Conservation (phyloP, 352 stramenopile species). For the Chrysophaeum taylorii region DNA sequence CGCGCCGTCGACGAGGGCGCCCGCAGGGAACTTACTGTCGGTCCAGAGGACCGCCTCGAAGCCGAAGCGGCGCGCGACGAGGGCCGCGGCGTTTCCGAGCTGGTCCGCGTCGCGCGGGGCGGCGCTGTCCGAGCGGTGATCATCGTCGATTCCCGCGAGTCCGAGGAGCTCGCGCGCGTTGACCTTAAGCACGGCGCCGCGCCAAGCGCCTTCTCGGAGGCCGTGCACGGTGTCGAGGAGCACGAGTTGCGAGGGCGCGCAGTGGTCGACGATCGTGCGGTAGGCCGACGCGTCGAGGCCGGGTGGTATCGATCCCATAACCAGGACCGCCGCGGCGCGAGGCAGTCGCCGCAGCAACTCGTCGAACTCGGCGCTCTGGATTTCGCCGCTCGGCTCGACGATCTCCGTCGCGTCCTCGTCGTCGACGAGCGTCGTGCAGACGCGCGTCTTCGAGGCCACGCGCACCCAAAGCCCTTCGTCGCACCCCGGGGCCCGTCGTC, state of each 20-base stretch:
- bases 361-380: neutral
- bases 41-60: neutral
- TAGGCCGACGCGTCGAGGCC: neutral
- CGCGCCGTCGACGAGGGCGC: neutral
- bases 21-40: neutral
- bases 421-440: conserved; percentile 7
- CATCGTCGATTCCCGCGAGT: no score
- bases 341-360: neutral
- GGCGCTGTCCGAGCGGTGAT: neutral
- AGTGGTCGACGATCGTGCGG: neutral
- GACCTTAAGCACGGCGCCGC: neutral
- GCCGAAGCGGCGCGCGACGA: neutral
- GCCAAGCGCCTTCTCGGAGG: neutral
- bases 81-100: neutral
- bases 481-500: neutral
- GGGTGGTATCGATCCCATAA: neutral
- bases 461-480: conserved; percentile 1
- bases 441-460: neutral
- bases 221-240: conserved; percentile 1
- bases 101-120: neutral
- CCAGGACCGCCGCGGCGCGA: neutral
- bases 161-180: conserved; percentile 5
- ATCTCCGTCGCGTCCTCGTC: conserved; percentile 7
- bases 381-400: neutral
- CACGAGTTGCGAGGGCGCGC: neutral